These are phyloP conservation scores for Yarrowia hollandica DNA, from an alignment of 805 yeast species.

Conservation along the genomic window DNA sequence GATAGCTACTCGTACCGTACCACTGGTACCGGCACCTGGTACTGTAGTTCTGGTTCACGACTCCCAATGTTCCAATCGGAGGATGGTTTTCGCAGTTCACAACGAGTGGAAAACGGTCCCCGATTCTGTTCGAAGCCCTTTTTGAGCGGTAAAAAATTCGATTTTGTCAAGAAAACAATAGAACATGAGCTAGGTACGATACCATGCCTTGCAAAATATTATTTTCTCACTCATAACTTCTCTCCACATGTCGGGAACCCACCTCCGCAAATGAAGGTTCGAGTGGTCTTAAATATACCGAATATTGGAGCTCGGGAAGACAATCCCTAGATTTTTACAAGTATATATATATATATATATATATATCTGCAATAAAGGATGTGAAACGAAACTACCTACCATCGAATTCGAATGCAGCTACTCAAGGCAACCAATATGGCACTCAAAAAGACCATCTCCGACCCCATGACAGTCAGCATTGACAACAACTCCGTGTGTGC, in stretches of 20 bases:
- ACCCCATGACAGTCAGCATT: not conserved
- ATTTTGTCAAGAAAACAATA: too few species aligned
- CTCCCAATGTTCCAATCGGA: not conserved
- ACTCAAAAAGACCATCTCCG: not conserved
- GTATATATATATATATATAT: not conserved
- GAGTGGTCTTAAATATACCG: too few species aligned
- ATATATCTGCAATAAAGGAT: not conserved
- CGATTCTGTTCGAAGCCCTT: too few species aligned
- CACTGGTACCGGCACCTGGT: too few species aligned
- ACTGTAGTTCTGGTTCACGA: too few species aligned
- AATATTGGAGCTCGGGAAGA: not conserved
- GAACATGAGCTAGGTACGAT: too few species aligned
- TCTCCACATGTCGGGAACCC: not conserved
- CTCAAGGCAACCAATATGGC: too few species aligned
- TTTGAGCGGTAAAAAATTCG: not conserved
- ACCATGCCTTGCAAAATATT: too few species aligned
- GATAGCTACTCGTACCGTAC: too few species aligned
- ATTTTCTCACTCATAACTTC: too few species aligned
- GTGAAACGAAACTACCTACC: not conserved
- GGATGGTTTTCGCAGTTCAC: constrained; percentile 17
- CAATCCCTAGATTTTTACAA: not conserved
- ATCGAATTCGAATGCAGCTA: too few species aligned
- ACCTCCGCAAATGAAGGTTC: not conserved
- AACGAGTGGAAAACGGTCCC: not conserved
- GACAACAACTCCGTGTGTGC: not conserved